Conservation (phyloP, 2,329 filamentous ascomycete species). For the Stemphylium beticola region DNA sequence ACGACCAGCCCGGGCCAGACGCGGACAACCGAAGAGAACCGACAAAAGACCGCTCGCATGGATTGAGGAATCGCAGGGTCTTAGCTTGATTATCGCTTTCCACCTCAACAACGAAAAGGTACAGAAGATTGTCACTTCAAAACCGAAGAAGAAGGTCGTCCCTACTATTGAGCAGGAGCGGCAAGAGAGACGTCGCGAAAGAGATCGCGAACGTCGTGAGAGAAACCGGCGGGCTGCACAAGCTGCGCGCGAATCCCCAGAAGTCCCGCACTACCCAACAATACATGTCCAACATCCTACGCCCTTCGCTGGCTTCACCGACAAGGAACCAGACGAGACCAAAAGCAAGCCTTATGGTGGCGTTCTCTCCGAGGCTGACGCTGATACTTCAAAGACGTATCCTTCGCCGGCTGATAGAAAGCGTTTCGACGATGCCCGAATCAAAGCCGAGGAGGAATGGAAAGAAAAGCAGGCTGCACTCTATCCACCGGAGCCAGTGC, state of each 20-base stretch:
- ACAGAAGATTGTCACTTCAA: constrained; percentile 64
- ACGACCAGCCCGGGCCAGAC: constrained; percentile 43
- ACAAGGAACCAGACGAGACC: constrained; percentile 84
- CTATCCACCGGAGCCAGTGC: constrained; percentile 66
- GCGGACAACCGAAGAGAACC: constrained; percentile 39
- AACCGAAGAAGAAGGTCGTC: constrained; percentile 58
- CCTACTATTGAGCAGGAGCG: constrained; percentile 41
- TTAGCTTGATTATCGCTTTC: constrained; percentile 43
- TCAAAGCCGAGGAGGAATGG: constrained; percentile 92
- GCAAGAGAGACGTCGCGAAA: constrained; percentile 41
- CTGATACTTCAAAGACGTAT: constrained; percentile 87
- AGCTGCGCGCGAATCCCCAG: constrained; percentile 48
- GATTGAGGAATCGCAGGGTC: constrained; percentile 42
- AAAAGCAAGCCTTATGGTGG: constrained; percentile 96
- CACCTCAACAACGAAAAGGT: constrained; percentile 61
- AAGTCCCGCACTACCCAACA: constrained; percentile 62
- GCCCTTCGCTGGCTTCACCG: constrained; percentile 86
- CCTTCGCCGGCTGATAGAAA: constrained; percentile 80
- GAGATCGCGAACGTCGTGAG: constrained; percentile 50
- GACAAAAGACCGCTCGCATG: constrained; percentile 46
- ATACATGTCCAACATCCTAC: constrained; percentile 72
- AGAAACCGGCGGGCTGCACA: constrained; percentile 56
- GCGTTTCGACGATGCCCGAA: constrained; percentile 86
- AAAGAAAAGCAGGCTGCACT: constrained; percentile 71
- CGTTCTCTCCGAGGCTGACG: constrained; percentile 85